Base-by-base conservation (phyloP, 257 asterid species). In the Petrea volubilis region DNA sequence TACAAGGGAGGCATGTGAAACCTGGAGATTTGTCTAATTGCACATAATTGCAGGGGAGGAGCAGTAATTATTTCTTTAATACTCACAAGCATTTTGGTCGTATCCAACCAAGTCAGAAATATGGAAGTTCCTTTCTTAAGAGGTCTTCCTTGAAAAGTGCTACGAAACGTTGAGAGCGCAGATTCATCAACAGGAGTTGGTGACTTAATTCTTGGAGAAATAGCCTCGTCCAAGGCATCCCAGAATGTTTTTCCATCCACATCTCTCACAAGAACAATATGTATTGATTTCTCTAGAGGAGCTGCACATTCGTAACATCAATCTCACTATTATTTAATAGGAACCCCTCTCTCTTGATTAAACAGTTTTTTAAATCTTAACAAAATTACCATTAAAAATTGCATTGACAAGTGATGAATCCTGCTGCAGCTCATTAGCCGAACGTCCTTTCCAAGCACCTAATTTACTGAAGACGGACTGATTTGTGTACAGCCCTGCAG, bases 191-290 rank as follows among this genome's bases (percentile, higher is more conserved):
- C 82, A 6, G 87, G 73, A 81, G 86, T 78, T n/a, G 80, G 85
- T 4, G 92, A 81, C 27, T 56, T 76, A 71, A 91, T 84, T 80
- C 99, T 81, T n/a, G 96, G 93, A 64, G 97, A 83, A 43, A 91
- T 71, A 68, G 96, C 93, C 61, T 89, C 97, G 73, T 86, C 88
- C 78, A 94, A 84, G 58, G 98, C 97, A 69, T 89, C 96, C 97
- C 98, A 89, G 72, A 91, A 94, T 44, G 91, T 89, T 84, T 89
- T 94, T 38, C 97, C 98, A 73, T 89, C 97, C 46, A 91, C 82
- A 67, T 91, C 96, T 81, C 99, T 86, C 25, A 89, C 97, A 68
- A 94, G 82, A 73, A 84, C 80, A 70, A 94, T 89, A 52, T 82
- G 91, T 44, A 94, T 79, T 28, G 97, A 87, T 75, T 94, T 94